Base-by-base conservation (phyloP, 208 protist species). In the Crithidia expoeki region DNA sequence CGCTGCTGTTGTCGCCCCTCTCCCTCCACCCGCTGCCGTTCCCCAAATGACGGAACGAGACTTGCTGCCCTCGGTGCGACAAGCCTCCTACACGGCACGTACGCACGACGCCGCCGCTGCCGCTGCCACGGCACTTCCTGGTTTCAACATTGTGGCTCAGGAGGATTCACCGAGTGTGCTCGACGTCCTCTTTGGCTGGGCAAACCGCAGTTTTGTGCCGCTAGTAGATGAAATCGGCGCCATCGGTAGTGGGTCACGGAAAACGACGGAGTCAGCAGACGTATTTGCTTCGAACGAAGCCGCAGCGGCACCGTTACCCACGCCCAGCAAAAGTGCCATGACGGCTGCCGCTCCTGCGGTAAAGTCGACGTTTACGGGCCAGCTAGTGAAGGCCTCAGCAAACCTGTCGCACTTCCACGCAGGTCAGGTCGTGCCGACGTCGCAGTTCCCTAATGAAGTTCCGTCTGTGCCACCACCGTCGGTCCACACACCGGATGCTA, bases 11-110 rank as follows among this genome's bases (percentile, higher is more conserved):
- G 17, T 51, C 14, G 44, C 21, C 33, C 12, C 23, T 36, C 32
- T 59, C 12, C 9, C 36, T 34, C 23, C 51, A 40, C 27, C 28
- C 11, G 34, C 55, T 11, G 55, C 55, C 0, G 34, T 34, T 1
- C 74, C 79, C 16, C 40, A 9, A 0, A 63, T 89, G 59, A 64
- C 42, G 4, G 78, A 86, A 34, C 27, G 75, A 0, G 84, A 86
- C 66, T 63, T 89, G 33, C 64, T 89, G 52, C 84, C 84, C 0
- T 89, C 84, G 2, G 63, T 89, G 19, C 76, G 81, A 11, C 68
- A 83, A 44, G 67, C 76, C 3, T 79, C 74, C 25, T 33, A 4
- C 44, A 52, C 71, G 21, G 46, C 23, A 34, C 68, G 67, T n/a
- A 49, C 40, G n/a, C 73, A 60, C 2, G 25, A 25, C 0, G 6